These are phyloP conservation scores for Dalbergia oliveri DNA, from an alignment of 306 rosid species.

Conservation along the genomic window DNA sequence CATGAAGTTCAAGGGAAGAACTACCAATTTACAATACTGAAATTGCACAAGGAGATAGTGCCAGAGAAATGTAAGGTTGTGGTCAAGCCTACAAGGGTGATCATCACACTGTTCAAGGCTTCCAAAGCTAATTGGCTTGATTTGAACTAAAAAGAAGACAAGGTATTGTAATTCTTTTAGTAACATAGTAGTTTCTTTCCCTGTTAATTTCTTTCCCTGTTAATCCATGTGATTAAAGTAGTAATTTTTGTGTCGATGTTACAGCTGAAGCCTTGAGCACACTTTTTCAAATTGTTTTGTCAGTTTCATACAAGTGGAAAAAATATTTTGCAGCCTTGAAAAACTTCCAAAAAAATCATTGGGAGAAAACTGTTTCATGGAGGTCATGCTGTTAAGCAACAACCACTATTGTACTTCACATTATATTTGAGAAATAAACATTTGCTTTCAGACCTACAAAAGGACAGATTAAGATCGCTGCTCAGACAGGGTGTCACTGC, in stretches of 20 bases:
- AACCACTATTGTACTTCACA: too few species aligned
- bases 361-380: too few species aligned
- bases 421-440: too few species aligned
- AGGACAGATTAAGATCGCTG: conserved; percentile 68
- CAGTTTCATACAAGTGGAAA: too few species aligned
- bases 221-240: background rate
- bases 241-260: conserved; percentile 25
- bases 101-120: conserved; percentile 77
- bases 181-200: background rate
- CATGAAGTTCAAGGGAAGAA: conserved; percentile 87
- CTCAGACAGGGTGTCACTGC: conserved; percentile 71
- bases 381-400: too few species aligned
- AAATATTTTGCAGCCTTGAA: too few species aligned
- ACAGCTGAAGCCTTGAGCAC: conserved; percentile 68
- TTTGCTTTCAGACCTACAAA: conserved; percentile 41
- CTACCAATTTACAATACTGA: conserved; percentile 74
- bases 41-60: conserved; percentile 73
- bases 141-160: conserved; percentile 82
- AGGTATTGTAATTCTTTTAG: conserved; percentile 56
- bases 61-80: conserved; percentile 86
- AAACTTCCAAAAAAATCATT: too few species aligned
- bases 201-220: too few species aligned
- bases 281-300: too few species aligned
- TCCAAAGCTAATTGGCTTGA: conserved; percentile 89
- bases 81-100: conserved; percentile 79